Evolutionary conservation across 2,329 filamentous ascomycete genomes (phyloP), one percentile per base, ranked within the genome.

Genomic region (Xylariaceae sp.): DNA sequence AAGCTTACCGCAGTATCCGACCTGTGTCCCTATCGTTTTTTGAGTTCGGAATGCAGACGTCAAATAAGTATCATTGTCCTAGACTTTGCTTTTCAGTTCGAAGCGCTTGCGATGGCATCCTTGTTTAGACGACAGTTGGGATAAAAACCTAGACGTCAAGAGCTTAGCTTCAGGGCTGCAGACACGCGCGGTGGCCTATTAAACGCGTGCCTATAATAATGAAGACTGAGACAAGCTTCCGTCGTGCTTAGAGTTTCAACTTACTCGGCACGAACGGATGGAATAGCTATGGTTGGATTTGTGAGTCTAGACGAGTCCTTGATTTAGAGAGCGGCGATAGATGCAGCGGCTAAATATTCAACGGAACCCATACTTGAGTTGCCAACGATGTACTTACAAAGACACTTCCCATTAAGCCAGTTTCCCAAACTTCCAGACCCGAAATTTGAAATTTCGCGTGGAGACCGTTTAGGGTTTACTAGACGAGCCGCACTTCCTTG

Each of bases 1-100:
- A 48, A 51, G 23, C 58, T 51, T 54, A 34, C 54, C 40, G 41
- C 45, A 14, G 16, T 34, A 51, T 55, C 52, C 45, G 51, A 26
- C 28, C 11, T 23, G 14, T 23, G 31, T 33, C 17, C 23, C 36
- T 12, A 29, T 40, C 8, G n/a, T n/a, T 34, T 31, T 34, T n/a
- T 24, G 39, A 21, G 39, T 34, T 45, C 9, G 26, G 23, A n/a
- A 17, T 26, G 37, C 11, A 44, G 46, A 58, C 54, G 58, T 58
- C 49, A 61, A 47, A 21, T 41, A 24, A 41, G 21, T 36, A 40
- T 61, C 50, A 61, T 52, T 31, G 28, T 40, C 55, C 47, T 41
- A 34, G 28, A 11, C 11, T 14, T 44, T 23, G 31, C n/a, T 43
- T 51, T 60, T 39, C 16, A 47, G 46, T 59, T 55, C 8, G 52